phyloP scores from a whole-genome alignment of 805 yeast genomes.

The Pichia nakasei region DNA sequence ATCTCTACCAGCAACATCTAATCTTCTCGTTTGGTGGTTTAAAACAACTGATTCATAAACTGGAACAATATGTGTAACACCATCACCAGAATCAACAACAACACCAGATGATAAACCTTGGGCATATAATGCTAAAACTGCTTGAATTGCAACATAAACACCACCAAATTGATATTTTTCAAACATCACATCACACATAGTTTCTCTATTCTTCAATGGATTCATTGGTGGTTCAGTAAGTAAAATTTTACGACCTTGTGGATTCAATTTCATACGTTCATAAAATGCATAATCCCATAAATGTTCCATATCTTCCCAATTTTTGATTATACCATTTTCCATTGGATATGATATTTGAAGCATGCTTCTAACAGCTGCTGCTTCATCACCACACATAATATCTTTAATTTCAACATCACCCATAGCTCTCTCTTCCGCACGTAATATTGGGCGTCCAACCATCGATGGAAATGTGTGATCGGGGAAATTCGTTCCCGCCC shows the following conservation, averaged over 20 bases:
- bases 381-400: slow-evolving; percentile 97
- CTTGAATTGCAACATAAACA: slow-evolving; percentile 93
- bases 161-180: slow-evolving; percentile 88
- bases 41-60: slow-evolving; percentile 96
- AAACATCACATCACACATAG: slow-evolving; percentile 88
- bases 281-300: slow-evolving; percentile 97
- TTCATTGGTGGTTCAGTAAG: slow-evolving; percentile 98
- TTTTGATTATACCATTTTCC: slow-evolving; percentile 96
- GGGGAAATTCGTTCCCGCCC: slow-evolving; percentile 95
- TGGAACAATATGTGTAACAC: slow-evolving; percentile 97
- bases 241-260: slow-evolving; percentile 68
- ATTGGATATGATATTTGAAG: slow-evolving; percentile 93
- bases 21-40: slow-evolving; percentile 82
- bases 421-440: slow-evolving; percentile 83
- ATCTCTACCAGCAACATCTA: slow-evolving; percentile 97
- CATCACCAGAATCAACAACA: slow-evolving; percentile 97
- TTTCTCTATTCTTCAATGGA: slow-evolving; percentile 82
- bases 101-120: slow-evolving; percentile 96
- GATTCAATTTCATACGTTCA: slow-evolving; percentile 76
- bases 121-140: slow-evolving; percentile 95
- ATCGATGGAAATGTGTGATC: slow-evolving; percentile 95
- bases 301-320: slow-evolving; percentile 99
- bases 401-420: slow-evolving; percentile 77
- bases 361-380: slow-evolving; percentile 80
- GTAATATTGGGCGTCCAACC: slow-evolving; percentile 92